Percentiles rank a stretch among this genome's conserved stretches.
These are phyloP conservation scores for Trichomonascus vanleenenianus DNA, from an alignment of 805 yeast genomes.

Conservation along the genomic window DNA sequence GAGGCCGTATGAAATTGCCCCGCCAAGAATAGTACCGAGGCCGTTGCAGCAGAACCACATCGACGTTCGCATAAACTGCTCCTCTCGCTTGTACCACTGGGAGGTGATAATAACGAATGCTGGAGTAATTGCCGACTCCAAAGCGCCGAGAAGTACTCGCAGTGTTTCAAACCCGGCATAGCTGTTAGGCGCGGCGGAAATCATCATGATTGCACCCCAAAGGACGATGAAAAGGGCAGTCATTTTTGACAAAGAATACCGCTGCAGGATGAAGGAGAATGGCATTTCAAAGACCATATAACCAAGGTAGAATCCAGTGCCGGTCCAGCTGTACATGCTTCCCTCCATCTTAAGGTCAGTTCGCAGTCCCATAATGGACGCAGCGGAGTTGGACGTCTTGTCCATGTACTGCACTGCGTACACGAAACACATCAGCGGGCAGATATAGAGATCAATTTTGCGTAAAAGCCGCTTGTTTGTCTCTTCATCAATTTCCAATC, in stretches of 20 bases:
- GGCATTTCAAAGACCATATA: conserved; percentile 52
- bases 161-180: conserved; percentile 40
- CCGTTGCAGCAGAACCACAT: conserved; percentile 39
- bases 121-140: conserved; percentile 49
- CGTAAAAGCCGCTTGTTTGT: conserved; percentile 31
- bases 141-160: conserved; percentile 43
- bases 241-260: conserved; percentile 48
- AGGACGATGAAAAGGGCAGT: conserved; percentile 40
- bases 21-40: conserved; percentile 39
- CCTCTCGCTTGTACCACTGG: conserved; percentile 11
- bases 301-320: conserved; percentile 58
- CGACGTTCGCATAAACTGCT: conserved; percentile 33
- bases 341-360: conserved; percentile 40
- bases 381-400: conserved; percentile 45
- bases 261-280: conserved; percentile 40
- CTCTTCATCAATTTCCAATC: conserved; percentile 8
- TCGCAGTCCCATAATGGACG: conserved; percentile 45
- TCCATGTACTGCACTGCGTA: conserved; percentile 55
- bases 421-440: conserved; percentile 43
- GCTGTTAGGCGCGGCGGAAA: conserved; percentile 34
- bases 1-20: conserved; percentile 42
- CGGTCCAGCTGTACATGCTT: conserved; percentile 38
- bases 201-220: conserved; percentile 54
- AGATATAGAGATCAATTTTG: conserved; percentile 44
- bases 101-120: conserved; percentile 46